A percentile compares a stretch with the other conserved stretches of the same genome.
Evolutionary conservation across 2,329 filamentous ascomycete species (phyloP).

Genomic region (Colletotrichum acutatum): DNA sequence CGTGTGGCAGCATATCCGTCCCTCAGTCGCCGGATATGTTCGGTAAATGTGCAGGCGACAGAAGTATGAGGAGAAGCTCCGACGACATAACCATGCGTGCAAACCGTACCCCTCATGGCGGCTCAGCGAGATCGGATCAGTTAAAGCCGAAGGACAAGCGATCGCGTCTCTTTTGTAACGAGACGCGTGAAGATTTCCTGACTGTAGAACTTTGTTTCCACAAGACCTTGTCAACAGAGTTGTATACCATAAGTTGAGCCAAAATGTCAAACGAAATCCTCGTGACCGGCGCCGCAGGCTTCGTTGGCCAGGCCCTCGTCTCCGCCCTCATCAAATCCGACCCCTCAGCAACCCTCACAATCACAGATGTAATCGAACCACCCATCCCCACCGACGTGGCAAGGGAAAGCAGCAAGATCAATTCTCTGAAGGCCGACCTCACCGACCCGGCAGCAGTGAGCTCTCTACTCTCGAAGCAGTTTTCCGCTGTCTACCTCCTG

Average conservation of each 20-base stretch:
- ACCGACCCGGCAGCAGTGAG: slow-evolving; percentile 45
- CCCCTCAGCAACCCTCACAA: slow-evolving; percentile 54
- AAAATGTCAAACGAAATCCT: slow-evolving; percentile 55
- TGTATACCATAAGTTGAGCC: too few relatives aligned
- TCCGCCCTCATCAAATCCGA: slow-evolving; percentile 61
- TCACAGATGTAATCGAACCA: slow-evolving; percentile 68
- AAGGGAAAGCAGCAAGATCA: slow-evolving; percentile 38
- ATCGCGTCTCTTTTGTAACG: neutral
- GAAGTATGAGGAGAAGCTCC: neutral
- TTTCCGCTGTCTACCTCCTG: slow-evolving; percentile 66
- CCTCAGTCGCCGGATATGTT: neutral
- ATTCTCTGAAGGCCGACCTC: slow-evolving; percentile 44
- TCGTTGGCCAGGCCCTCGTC: slow-evolving; percentile 72
- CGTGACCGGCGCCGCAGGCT: slow-evolving; percentile 73
- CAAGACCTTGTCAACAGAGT: neutral
- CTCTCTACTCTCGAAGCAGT: slow-evolving; percentile 43
- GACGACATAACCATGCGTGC: slow-evolving; percentile 1
- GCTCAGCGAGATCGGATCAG: slow-evolving; percentile 18
- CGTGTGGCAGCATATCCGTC: neutral
- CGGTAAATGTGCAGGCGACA: neutral
- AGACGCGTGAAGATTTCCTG: neutral
- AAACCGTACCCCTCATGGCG: neutral
- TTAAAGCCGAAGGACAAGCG: neutral
- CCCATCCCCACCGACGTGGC: slow-evolving; percentile 56
- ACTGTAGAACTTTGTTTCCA: neutral